phyloP scores from a whole-genome alignment of 495 filamentous ascomycete genomes.

The Penicillium fimorum region DNA sequence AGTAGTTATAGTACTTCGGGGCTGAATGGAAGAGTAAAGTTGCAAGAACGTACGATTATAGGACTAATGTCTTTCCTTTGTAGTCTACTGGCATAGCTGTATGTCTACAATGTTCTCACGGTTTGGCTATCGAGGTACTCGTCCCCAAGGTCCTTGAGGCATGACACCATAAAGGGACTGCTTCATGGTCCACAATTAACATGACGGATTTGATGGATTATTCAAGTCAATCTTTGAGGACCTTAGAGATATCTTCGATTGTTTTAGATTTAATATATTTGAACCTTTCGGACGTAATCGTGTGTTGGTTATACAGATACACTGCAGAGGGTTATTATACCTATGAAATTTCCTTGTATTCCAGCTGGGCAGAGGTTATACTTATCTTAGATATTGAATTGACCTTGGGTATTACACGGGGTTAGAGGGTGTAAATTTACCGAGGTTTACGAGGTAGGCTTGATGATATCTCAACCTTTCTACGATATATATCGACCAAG shows the following conservation, averaged over 20 bases:
- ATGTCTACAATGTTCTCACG: conserved; percentile 26
- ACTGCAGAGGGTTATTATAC: no score
- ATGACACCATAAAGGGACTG: conserved; percentile 9
- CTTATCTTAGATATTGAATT: no score
- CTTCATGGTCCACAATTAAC: conserved; percentile 7
- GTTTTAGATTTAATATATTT: background rate
- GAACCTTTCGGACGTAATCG: background rate
- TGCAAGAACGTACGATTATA: background rate
- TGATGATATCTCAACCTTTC: no score
- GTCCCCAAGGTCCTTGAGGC: conserved; percentile 38
- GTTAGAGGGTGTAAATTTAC: no score
- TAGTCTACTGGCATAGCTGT: background rate
- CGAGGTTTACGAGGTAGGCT: no score
- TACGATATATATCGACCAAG: no score
- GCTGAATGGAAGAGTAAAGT: background rate
- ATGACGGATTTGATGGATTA: conserved; percentile 4
- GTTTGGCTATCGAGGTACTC: conserved; percentile 36
- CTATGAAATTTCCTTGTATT: no score
- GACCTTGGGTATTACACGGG: no score
- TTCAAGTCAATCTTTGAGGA: conserved; percentile 20
- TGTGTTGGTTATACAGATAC: background rate
- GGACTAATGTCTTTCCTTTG: background rate
- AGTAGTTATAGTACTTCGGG: background rate
- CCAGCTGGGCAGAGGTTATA: no score
- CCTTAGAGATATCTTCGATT: conserved; percentile 19